These are phyloP conservation scores for Oryza meyeriana DNA, from an alignment of 176 grass and related monocot genomes.

Conservation along the genomic window DNA sequence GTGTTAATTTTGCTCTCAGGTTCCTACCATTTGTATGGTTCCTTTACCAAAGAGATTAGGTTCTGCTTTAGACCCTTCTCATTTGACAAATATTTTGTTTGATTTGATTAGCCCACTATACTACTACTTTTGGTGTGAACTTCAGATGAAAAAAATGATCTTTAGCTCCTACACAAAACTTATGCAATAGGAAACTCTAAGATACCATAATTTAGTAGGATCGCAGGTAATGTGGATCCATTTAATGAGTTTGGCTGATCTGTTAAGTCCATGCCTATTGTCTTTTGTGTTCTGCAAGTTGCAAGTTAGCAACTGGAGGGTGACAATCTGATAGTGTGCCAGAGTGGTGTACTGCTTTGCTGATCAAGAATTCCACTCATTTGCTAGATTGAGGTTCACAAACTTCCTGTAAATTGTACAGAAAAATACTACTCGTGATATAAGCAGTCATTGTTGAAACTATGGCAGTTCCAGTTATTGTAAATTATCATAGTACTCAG, in stretches of 20 bases:
- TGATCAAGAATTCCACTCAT: neutral
- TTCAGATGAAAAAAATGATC: conserved; percentile 18
- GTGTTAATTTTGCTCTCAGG: neutral
- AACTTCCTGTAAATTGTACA: neutral
- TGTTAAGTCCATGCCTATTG: conserved; percentile 15
- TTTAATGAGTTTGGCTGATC: conserved; percentile 12
- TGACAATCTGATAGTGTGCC: conserved; percentile 28
- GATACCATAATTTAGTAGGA: neutral
- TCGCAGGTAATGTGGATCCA: neutral
- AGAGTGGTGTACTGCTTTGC: neutral
- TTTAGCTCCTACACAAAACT: conserved; percentile 7
- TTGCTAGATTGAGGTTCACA: neutral
- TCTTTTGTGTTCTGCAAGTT: conserved; percentile 32
- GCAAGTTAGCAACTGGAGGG: conserved; percentile 7
- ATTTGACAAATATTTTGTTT: neutral
- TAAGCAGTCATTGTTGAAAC: neutral
- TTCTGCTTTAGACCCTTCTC: neutral
- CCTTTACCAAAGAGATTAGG: neutral
- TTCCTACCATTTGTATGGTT: neutral
- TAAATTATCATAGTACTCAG: neutral
- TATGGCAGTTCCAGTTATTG: neutral
- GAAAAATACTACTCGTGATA: neutral
- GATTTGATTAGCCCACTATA: neutral
- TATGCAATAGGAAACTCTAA: neutral
- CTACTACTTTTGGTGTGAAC: neutral